A percentile compares a stretch with the other conserved stretches of the same genome.
These are phyloP conservation scores for Amaranthus tricolor DNA, from an alignment of 179 eudicot species.

Conservation along the genomic window DNA sequence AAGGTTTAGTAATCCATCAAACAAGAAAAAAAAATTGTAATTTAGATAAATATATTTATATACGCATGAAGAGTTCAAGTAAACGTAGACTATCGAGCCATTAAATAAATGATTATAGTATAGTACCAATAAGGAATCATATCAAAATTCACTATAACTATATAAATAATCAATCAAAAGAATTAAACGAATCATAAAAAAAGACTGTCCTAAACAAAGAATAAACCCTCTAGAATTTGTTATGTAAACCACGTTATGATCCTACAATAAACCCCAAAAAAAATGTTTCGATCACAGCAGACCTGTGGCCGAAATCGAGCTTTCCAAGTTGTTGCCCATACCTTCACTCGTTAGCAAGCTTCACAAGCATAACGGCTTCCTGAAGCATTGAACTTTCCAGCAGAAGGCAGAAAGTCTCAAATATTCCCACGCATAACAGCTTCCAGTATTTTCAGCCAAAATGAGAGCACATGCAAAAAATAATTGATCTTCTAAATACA, in stretches of 20 bases:
- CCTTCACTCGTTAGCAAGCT: background rate
- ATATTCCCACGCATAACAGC: constrained; percentile 21
- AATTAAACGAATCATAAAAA: constrained; percentile 14
- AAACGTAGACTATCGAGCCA: no score
- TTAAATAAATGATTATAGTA: no score
- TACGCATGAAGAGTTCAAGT: no score
- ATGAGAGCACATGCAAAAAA: constrained; percentile 25
- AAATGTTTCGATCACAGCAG: background rate
- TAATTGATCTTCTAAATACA: constrained; percentile 20
- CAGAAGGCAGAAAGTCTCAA: constrained; percentile 2
- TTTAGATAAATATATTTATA: no score
- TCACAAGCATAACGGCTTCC: constrained; percentile 8
- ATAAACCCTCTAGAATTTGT: background rate
- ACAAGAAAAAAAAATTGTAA: no score
- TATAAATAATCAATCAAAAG: no score
- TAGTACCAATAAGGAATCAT: no score
- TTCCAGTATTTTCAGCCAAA: constrained; percentile 14
- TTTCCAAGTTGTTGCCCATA: background rate
- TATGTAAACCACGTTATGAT: constrained; percentile 1
- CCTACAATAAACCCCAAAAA: background rate
- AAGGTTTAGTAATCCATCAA: no score
- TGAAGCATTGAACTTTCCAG: constrained; percentile 24
- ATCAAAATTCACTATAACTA: no score
- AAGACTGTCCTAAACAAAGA: constrained; percentile 13
- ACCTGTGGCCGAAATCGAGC: no score